Conservation (phyloP, 2,329 filamentous ascomycete species). For the Colletotrichum tropicale region DNA sequence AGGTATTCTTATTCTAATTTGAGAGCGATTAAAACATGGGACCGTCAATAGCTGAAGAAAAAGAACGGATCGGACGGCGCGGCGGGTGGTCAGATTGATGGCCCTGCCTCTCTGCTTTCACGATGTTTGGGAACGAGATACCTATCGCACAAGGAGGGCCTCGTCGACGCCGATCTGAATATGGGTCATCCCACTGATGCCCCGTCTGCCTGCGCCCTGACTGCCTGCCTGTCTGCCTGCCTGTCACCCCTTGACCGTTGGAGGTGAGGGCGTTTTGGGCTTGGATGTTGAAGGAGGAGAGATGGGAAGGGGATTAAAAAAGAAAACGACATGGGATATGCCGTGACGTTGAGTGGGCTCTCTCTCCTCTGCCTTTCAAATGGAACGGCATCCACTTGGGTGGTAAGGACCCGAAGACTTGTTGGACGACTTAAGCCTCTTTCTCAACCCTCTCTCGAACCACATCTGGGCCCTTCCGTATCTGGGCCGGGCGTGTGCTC, state of each 20-base stretch:
- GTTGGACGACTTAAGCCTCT: constrained; percentile 12
- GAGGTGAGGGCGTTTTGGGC: constrained; percentile 7
- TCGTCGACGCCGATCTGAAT: constrained; percentile 14
- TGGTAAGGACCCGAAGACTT: neutral
- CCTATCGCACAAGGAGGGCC: neutral
- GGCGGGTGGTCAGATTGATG: neutral
- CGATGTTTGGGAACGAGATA: too few relatives aligned
- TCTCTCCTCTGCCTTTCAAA: neutral
- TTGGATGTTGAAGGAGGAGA: neutral
- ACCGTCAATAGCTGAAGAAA: neutral
- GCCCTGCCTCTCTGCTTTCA: too few relatives aligned
- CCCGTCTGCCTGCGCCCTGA: neutral
- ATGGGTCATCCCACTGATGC: neutral
- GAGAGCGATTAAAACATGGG: neutral
- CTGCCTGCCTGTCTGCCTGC: neutral
- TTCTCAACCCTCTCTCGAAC: neutral
- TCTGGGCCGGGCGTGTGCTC: neutral
- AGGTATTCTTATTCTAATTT: constrained; percentile 6
- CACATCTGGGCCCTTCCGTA: neutral
- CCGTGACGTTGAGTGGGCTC: constrained; percentile 9
- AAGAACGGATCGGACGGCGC: neutral
- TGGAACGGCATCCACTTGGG: neutral
- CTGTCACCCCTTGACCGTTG: neutral
- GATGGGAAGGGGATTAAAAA: too few relatives aligned
- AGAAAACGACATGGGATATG: constrained; percentile 8